Evolutionary conservation across 1,284 basidiomycete genomes (phyloP).

Genomic region (Ustilago nuda): DNA sequence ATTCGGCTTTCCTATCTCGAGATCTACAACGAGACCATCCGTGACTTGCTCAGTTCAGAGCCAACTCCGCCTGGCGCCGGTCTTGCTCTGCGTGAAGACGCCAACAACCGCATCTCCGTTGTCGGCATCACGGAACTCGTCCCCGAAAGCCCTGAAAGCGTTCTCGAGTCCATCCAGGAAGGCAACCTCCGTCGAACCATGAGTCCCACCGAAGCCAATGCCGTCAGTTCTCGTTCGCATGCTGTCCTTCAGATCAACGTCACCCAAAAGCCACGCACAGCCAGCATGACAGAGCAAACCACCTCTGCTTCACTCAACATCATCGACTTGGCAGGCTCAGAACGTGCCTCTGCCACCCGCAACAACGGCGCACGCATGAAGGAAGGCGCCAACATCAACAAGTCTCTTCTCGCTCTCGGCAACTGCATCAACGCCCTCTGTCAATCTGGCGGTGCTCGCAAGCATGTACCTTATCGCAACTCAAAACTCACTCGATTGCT

Average conservation of each 20-base stretch:
- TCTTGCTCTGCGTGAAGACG: constrained; percentile 64
- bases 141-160: constrained; percentile 63
- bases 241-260: constrained; percentile 69
- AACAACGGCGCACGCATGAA: constrained; percentile 69
- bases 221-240: constrained; percentile 66
- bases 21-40: constrained; percentile 69
- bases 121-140: constrained; percentile 68
- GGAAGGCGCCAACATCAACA: constrained; percentile 70
- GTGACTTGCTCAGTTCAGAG: constrained; percentile 63
- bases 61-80: constrained; percentile 66
- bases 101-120: constrained; percentile 66
- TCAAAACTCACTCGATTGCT: constrained; percentile 68
- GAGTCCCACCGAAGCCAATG: constrained; percentile 68
- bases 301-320: constrained; percentile 68
- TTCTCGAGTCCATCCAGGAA: constrained; percentile 66
- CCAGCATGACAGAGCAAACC: constrained; percentile 62
- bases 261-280: constrained; percentile 65
- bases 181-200: constrained; percentile 67
- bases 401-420: constrained; percentile 67
- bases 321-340: constrained; percentile 68
- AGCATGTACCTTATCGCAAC: constrained; percentile 68
- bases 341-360: constrained; percentile 66
- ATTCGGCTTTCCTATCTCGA: constrained; percentile 68
- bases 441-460: constrained; percentile 55
- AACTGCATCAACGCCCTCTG: constrained; percentile 69